Conservation (phyloP, 2,329 filamentous ascomycete genomes). For the Ophiosphaerella herpotricha region DNA sequence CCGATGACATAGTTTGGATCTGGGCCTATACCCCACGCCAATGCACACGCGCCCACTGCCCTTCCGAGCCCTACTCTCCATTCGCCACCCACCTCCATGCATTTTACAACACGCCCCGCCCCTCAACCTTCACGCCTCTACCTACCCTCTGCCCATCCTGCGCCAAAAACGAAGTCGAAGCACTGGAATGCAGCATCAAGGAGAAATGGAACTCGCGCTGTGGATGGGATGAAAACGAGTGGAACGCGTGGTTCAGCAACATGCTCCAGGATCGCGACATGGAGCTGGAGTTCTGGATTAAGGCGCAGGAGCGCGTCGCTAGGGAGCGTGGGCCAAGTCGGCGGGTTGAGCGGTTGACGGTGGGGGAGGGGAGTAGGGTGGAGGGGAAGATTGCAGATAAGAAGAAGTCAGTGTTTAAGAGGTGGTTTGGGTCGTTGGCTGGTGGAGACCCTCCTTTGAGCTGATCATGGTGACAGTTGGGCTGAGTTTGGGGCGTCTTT, state of each 20-base stretch:
- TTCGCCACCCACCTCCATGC: constrained; percentile 28
- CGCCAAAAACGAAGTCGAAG: constrained; percentile 29
- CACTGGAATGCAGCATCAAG: constrained; percentile 18
- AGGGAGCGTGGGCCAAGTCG: constrained; percentile 17
- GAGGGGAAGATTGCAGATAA: constrained; percentile 6
- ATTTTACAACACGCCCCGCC: constrained; percentile 26
- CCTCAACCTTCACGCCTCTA: constrained; percentile 23
- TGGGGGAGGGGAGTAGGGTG: constrained; percentile 4
- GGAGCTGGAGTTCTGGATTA: constrained; percentile 35
- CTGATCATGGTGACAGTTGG: too few relatives aligned
- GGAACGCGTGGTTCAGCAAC: constrained; percentile 31
- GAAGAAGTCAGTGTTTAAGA: constrained; percentile 21
- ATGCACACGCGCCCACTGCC: constrained; percentile 30
- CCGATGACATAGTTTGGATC: constrained; percentile 16
- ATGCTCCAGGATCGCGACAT: constrained; percentile 19
- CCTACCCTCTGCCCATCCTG: constrained; percentile 33
- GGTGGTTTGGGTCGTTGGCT: constrained; percentile 19
- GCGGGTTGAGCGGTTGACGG: background rate
- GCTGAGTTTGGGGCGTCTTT: too few relatives aligned
- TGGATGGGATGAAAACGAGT: constrained; percentile 28
- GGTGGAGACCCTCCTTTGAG: too few relatives aligned
- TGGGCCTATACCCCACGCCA: constrained; percentile 35
- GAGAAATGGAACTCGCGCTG: constrained; percentile 29
- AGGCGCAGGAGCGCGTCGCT: constrained; percentile 35
- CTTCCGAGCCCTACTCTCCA: constrained; percentile 23